Percentiles rank a stretch among this genome's conserved stretches.
phyloP scores from a whole-genome alignment of 108 stramenopile genomes.

The Skeletonema costatum region DNA sequence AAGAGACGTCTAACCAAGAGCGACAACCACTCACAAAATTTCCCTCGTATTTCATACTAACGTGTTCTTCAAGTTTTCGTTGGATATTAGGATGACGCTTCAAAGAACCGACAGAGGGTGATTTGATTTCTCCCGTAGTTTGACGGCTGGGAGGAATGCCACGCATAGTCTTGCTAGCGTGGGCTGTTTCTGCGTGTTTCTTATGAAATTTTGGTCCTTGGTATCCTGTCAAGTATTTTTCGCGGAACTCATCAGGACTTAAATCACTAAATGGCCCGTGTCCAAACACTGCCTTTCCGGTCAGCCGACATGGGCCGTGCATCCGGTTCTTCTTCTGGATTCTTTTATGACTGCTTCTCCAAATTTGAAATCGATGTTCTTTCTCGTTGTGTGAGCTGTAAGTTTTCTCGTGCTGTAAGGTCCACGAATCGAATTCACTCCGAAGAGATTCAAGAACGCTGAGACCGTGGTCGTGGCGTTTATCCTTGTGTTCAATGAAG shows the following conservation, averaged over 20 bases:
- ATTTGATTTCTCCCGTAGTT: slow-evolving; percentile 7
- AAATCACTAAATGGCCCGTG: slow-evolving; percentile 80
- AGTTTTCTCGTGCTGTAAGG: slow-evolving; percentile 53
- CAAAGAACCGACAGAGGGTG: slow-evolving; percentile 3
- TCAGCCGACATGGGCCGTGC: slow-evolving; percentile 83
- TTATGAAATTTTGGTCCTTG: slow-evolving; percentile 56
- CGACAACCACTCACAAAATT: slow-evolving; percentile 49
- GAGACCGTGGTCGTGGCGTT: background rate
- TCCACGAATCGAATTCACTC: slow-evolving; percentile 81
- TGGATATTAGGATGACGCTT: slow-evolving; percentile 48
- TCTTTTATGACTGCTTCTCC: slow-evolving; percentile 76
- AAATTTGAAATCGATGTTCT: slow-evolving; percentile 75
- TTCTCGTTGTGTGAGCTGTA: slow-evolving; percentile 72
- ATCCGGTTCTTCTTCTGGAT: slow-evolving; percentile 69
- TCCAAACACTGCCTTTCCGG: slow-evolving; percentile 80
- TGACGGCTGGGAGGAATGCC: background rate
- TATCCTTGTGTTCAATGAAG: background rate
- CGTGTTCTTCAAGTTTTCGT: slow-evolving; percentile 32
- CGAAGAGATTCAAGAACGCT: slow-evolving; percentile 30
- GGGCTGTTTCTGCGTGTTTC: background rate
- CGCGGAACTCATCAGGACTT: slow-evolving; percentile 74
- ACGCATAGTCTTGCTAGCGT: background rate
- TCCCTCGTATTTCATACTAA: slow-evolving; percentile 14
- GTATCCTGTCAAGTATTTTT: slow-evolving; percentile 77
- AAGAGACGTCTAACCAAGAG: slow-evolving; percentile 74